Evolutionary conservation across 2,329 filamentous ascomycete genomes (phyloP), one percentile per base, ranked within the genome.

Genomic region (Metarhizium rileyi): DNA sequence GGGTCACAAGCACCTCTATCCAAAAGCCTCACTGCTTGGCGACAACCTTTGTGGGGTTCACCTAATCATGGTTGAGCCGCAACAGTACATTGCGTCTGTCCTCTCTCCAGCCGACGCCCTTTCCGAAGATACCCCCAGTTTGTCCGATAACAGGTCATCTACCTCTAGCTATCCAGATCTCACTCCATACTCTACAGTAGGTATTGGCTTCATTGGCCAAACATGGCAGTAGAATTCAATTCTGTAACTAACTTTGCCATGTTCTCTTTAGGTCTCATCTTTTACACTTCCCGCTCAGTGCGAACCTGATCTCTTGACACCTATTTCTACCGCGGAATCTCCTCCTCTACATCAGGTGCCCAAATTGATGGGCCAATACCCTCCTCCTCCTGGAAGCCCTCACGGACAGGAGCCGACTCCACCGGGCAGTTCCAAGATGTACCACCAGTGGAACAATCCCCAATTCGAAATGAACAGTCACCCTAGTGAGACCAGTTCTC

Each of bases 231-330:
- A 10, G 7, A n/a, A n/a, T n/a, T n/a, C n/a, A n/a, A n/a, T n/a
- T n/a, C n/a, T n/a, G n/a, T n/a, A n/a, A n/a, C 26, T 30, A 26
- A 28, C 26, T 45, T 28, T 7, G 6, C 5, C 4, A 20, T 45
- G 16, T 9, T 22, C 22, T 41, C 44, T 28, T 5, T 50, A 64
- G 59, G 56, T 59, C 26, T 59, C 62, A 7, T 56, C 66, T n/a
- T 68, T 66, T 56, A 59, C 51, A 52, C 56, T 65, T 57, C 53
- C 61, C 56, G 48, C 59, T 59, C 58, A 64, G 53, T 70, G 66
- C 62, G 73, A 76, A 54, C 60, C 69, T 35, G 66, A 65, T 42
- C 64, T 78, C 49, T 62, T 76, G 45, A 77, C 75, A n/a, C 75
- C 76, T 25, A 70, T 71, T n/a, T 77, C 76, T 44, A 66, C 66